Evolutionary conservation across 768 basidiomycete species (phyloP), one percentile per base, ranked within the genome.

Genomic region (Cystobasidium ongulense): DNA sequence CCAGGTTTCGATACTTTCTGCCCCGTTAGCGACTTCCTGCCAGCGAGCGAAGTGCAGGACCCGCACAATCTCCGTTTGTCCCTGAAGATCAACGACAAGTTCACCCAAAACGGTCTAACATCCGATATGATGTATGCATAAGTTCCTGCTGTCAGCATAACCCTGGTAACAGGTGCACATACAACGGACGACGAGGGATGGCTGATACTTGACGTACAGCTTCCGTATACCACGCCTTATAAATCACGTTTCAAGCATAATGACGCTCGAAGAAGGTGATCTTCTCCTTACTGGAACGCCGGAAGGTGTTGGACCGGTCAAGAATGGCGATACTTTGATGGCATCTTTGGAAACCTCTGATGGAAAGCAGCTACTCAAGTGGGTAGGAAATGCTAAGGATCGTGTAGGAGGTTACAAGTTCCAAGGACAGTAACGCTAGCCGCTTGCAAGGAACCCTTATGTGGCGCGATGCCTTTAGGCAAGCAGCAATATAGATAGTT

Each of bases 1-100:
- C 15, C n/a, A 27, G 95, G 95, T 1, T 96, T 97, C 77, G 95
- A 99, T 81, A 94, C 92, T 0, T 98, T 94, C 76, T 89, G 92
- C 38, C 74, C 29, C 8, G 74, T 72, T 77, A 91, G 90, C 71
- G 82, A 86, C 1, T 96, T 92, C 83, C 88, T 99, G 75, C 88
- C 91, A 1, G 91, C 89, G 80, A 82, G 85, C 11, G 77, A 82
- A 36, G 82, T 96, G 25, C 52, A 81, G 38, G 89, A 96, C 77
- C 86, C 91, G 18, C 87, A 92, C 77, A 85, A 89, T 77, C 85
- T 98, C 46, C 84, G 83, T 23, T 85, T 98, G 11, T 86, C 86
- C 74, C 70, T 63, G 39, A 31, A 93, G 91, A 86, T 98, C 79
- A 95, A 98, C 75, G 92, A 88, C 46, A 81, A 84, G 23, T 82